phyloP scores from a whole-genome alignment of 2,329 filamentous ascomycete genomes.

The Neurospora sp. region DNA sequence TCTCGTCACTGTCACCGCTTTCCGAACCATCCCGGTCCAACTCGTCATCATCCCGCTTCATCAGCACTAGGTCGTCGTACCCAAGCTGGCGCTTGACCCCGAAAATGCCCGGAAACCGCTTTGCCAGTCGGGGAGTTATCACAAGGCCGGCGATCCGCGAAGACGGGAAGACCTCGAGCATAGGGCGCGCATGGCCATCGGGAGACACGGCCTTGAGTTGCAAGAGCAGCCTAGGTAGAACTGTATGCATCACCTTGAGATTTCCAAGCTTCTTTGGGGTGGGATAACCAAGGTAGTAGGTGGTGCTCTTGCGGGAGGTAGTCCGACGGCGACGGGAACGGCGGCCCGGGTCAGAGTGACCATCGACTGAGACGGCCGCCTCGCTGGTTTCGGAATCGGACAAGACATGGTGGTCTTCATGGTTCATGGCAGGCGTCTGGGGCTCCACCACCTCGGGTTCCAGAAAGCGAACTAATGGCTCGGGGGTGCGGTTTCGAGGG shows the following conservation, averaged over 20 bases:
- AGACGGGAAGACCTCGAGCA: slow-evolving; percentile 64
- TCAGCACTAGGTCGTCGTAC: slow-evolving; percentile 59
- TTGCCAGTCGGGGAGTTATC: slow-evolving; percentile 48
- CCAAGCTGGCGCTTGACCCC: slow-evolving; percentile 53
- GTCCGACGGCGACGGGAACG: slow-evolving; percentile 32
- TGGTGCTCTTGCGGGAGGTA: slow-evolving; percentile 45
- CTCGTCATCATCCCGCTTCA: slow-evolving; percentile 59
- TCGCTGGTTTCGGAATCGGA: slow-evolving; percentile 39
- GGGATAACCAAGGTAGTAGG: slow-evolving; percentile 59
- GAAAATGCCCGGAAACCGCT: slow-evolving; percentile 54
- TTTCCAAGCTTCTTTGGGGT: slow-evolving; percentile 47
- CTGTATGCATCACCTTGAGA: slow-evolving; percentile 55
- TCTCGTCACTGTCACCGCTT: slow-evolving; percentile 32
- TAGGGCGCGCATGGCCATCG: slow-evolving; percentile 52
- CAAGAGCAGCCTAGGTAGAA: slow-evolving; percentile 58
- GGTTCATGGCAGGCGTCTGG: slow-evolving; percentile 24
- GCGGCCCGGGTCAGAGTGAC: slow-evolving; percentile 22
- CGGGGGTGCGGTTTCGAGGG: slow-evolving; percentile 19
- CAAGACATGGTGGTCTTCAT: slow-evolving; percentile 33
- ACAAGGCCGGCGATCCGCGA: slow-evolving; percentile 45
- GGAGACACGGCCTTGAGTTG: slow-evolving; percentile 60
- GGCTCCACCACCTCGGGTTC: slow-evolving; percentile 24
- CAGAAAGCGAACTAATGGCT: slow-evolving; percentile 38
- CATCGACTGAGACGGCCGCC: slow-evolving; percentile 30
- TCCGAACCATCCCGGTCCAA: slow-evolving; percentile 23